Evolutionary conservation across 2,329 filamentous ascomycete species (phyloP).

Genomic region (Talaromyces sp.): DNA sequence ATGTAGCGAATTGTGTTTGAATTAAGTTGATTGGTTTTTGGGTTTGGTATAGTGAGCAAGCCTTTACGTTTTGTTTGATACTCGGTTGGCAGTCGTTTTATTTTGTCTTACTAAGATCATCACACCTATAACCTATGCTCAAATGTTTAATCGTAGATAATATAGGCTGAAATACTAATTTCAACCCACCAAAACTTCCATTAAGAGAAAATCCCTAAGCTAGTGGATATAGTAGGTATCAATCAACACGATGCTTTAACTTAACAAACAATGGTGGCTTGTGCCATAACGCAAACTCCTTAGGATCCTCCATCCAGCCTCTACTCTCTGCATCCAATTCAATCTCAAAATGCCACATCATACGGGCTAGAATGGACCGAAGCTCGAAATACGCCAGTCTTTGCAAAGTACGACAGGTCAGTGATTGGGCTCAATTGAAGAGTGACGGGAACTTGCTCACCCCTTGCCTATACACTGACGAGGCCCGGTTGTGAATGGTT

Average conservation of each 20-base stretch:
- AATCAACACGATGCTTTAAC: neutral
- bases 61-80: neutral
- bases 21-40: neutral
- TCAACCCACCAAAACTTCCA: neutral
- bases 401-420: neutral
- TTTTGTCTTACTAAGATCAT: too few species aligned
- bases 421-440: neutral
- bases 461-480: conserved; percentile 53
- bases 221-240: neutral
- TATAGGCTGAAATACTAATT: too few species aligned
- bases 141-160: neutral
- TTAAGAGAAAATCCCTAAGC: neutral
- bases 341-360: conserved; percentile 11
- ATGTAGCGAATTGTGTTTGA: neutral
- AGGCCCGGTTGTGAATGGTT: conserved; percentile 51
- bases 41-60: neutral
- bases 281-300: conserved; percentile 8
- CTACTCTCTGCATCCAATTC: neutral
- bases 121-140: neutral
- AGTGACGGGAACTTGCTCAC: conserved; percentile 30
- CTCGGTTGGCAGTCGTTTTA: neutral
- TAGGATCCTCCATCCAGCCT: conserved; percentile 5
- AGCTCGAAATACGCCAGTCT: conserved; percentile 51
- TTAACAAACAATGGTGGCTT: conserved; percentile 11
- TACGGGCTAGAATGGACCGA: neutral